Percentiles rank a stretch among this genome's conserved stretches.
Conservation (phyloP, 352 stramenopile species). For the Blastocystis sp. region DNA sequence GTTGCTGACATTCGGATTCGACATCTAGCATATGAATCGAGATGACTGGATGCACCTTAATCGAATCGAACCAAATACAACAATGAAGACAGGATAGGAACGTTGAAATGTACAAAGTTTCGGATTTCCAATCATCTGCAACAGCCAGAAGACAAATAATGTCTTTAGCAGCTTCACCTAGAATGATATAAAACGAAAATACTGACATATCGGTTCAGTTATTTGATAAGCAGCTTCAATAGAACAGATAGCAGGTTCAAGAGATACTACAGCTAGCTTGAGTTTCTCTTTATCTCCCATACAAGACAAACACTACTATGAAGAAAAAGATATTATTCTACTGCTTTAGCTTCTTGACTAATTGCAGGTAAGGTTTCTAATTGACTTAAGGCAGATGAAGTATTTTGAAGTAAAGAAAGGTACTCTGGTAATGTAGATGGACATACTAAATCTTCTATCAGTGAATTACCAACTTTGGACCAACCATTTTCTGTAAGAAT, state of each 20-base stretch:
- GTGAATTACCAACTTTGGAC: background rate
- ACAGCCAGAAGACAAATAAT: background rate
- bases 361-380: background rate
- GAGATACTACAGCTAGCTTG: background rate
- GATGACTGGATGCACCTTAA: background rate
- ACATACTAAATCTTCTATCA: background rate
- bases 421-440: background rate
- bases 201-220: background rate
- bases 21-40: background rate
- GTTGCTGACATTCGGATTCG: background rate
- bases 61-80: slow-evolving; percentile 32
- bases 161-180: slow-evolving; percentile 3
- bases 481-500: background rate
- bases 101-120: background rate
- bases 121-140: background rate
- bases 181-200: background rate
- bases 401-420: background rate
- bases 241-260: slow-evolving; percentile 5
- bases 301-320: background rate
- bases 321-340: background rate
- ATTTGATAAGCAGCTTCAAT: background rate
- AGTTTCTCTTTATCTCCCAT: slow-evolving; percentile 14
- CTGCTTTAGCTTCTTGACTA: slow-evolving; percentile 9
- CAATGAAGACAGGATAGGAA: slow-evolving; percentile 17
- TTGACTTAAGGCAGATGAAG: background rate